Base-by-base conservation (phyloP, 225 moss, liverwort and hornwort genomes). In the Bryoerythrophyllum caledonicum region DNA sequence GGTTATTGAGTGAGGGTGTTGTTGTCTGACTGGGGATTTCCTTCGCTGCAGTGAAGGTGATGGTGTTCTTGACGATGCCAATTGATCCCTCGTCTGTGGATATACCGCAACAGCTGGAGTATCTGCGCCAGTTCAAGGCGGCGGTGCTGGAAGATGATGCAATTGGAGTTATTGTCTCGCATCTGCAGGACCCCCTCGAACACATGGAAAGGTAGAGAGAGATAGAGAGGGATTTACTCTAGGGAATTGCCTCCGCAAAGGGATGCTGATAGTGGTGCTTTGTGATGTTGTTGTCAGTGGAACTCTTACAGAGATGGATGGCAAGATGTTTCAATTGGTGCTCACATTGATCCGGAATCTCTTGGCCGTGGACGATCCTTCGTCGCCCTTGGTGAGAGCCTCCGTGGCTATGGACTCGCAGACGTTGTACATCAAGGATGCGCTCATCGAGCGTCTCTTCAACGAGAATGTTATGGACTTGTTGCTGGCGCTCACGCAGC, bases 21-120 rank as follows among this genome's bases (percentile, higher is more conserved):
- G n/a, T n/a, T n/a, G n/a, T n/a, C n/a, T n/a, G n/a, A n/a, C n/a
- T n/a, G n/a, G n/a, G n/a, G n/a, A n/a, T n/a, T n/a, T n/a, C n/a
- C n/a, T n/a, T 21, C 26, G 63, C 20, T 83, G 71, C 95, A 95
- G 99, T 95, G 86, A 99, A 95, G 80, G 89, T 95, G 23, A 78
- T 99, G 83, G 99, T 95, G 23, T 99, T 95, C 68, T 66, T 99
- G 78, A 99, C 95, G 4, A 95, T 99, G 99, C 95, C 99, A 25
- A 77, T 93, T 59, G 93, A 91, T 40, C 64, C 89, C 20, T 76
- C 89, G 51, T 91, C 95, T 10, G 76, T 65, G 71, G 80, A 85
- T 65, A 87, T 91, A 38, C 71, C 88, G 43, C 86, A 87, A 52
- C 95, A 95, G 77, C 62, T 89, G 16, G 90, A 95, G 30, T 92